Evolutionary conservation across 208 protist species (phyloP).

Genomic region (Trichomonas tenax): DNA sequence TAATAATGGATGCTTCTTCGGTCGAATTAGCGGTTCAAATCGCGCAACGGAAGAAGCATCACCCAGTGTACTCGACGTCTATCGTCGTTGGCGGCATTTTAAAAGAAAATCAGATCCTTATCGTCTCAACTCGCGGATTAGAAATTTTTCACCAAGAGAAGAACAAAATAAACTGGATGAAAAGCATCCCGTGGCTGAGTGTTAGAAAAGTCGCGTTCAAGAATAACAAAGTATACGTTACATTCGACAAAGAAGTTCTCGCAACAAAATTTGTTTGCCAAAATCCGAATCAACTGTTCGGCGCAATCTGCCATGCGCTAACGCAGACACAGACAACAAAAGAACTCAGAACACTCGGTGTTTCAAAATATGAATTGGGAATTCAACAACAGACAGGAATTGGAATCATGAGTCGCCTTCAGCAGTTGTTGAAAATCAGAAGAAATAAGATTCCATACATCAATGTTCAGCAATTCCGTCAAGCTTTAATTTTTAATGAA

Average conservation of each 20-base stretch:
- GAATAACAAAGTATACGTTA: not conserved
- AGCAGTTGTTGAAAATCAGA: not conserved
- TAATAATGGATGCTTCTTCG: not conserved
- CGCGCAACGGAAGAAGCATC: not conserved
- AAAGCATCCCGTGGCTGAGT: not conserved
- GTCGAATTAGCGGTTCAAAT: not conserved
- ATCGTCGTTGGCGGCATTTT: not conserved
- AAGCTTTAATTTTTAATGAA: not conserved
- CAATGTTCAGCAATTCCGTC: not conserved
- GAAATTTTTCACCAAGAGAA: not conserved
- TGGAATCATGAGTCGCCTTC: not conserved
- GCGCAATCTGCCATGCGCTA: not conserved
- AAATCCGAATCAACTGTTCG: not conserved
- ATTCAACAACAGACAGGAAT: not conserved
- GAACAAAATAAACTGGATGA: not conserved
- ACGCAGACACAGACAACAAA: not conserved
- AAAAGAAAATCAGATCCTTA: not conserved
- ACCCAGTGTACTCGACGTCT: not conserved
- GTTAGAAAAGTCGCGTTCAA: not conserved
- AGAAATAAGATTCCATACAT: not conserved
- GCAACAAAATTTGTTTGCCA: not conserved
- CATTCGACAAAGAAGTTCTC: not conserved
- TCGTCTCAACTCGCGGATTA: not conserved
- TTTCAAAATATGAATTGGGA: not conserved
- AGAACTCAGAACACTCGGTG: not conserved